Evolutionary conservation across 2,329 filamentous ascomycete genomes (phyloP).

Genomic region (Ophiostoma montium): DNA sequence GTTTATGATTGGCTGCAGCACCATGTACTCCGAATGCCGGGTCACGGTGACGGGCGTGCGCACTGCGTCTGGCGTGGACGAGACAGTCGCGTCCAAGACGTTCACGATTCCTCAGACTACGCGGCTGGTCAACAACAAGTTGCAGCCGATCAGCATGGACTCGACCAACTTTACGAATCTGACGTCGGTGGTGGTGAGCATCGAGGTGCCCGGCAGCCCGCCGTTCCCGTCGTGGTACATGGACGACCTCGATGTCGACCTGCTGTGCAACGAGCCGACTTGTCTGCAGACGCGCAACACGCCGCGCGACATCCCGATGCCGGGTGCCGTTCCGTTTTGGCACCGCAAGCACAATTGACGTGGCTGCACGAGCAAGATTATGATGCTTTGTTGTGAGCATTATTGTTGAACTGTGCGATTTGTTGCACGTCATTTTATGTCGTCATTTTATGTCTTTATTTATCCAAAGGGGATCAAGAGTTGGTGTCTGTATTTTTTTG

Average conservation of each 20-base stretch:
- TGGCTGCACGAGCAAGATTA: too few relatives aligned
- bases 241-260: background rate
- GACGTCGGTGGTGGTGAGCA: background rate
- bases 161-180: background rate
- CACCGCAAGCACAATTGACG: too few relatives aligned
- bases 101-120: background rate
- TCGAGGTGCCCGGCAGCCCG: background rate
- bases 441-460: too few relatives aligned
- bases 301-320: background rate
- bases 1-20: constrained; percentile 26
- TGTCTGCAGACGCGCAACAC: background rate
- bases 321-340: too few relatives aligned
- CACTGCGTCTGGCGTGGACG: background rate
- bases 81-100: background rate
- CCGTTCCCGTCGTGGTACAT: background rate
- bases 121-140: background rate
- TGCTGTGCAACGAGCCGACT: background rate
- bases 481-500: too few relatives aligned
- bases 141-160: background rate
- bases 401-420: too few relatives aligned
- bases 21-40: constrained; percentile 19
- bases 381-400: too few relatives aligned
- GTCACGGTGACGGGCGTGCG: constrained; percentile 24
- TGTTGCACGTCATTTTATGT: too few relatives aligned
- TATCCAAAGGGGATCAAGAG: too few relatives aligned